Percentiles rank a stretch among this genome's conserved stretches.
Conservation (phyloP, 345 rosid species). For the Corymbia maculata region DNA sequence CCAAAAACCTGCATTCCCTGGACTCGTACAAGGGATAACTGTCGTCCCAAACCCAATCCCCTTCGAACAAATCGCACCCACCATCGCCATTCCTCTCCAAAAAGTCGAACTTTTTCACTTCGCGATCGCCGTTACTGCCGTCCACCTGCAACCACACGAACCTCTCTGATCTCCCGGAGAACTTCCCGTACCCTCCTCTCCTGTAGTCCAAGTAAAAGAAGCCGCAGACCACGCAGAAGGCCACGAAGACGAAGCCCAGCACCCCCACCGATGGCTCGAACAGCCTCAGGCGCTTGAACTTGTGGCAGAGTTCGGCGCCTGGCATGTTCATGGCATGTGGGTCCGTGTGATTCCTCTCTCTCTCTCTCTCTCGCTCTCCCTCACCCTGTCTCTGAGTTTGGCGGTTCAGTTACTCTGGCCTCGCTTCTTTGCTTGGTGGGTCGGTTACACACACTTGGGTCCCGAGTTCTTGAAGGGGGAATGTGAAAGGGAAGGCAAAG, state of each 20-base stretch:
- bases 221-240: conserved; percentile 44
- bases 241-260: conserved; percentile 56
- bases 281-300: conserved; percentile 52
- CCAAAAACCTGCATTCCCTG: conserved; percentile 72
- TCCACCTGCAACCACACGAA: conserved; percentile 40
- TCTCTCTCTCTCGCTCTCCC: no score
- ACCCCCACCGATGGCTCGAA: conserved; percentile 64
- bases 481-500: not conserved
- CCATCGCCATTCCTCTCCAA: conserved; percentile 32
- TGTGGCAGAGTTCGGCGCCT: conserved; percentile 26
- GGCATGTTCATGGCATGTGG: conserved; percentile 8
- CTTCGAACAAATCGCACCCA: conserved; percentile 70
- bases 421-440: conserved; percentile 32
- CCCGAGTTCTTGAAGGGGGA: not conserved
- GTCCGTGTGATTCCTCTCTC: not conserved
- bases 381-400: not conserved
- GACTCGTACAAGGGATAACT: conserved; percentile 81
- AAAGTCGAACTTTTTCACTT: conserved; percentile 25
- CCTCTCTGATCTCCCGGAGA: conserved; percentile 46
- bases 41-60: conserved; percentile 96
- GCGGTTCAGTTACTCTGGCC: not conserved
- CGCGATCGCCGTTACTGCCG: not conserved
- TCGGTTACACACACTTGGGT: conserved; percentile 11
- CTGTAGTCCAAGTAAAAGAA: conserved; percentile 64
- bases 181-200: conserved; percentile 31